These are phyloP conservation scores for Phanerochaete sordida DNA, from an alignment of 768 basidiomycete species.

Conservation along the genomic window DNA sequence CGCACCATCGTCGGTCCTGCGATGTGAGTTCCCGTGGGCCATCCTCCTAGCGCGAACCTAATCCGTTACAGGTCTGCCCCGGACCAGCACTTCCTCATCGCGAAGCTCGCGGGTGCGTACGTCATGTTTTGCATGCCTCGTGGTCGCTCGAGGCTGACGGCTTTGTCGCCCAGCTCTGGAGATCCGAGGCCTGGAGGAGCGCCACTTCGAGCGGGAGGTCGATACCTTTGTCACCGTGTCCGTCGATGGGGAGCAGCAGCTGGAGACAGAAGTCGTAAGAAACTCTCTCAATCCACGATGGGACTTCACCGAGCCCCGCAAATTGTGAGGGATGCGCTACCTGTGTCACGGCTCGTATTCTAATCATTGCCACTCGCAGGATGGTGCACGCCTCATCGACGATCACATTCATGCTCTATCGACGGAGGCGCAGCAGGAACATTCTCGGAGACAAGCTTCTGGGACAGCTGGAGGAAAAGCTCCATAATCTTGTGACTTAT, in stretches of 20 bases:
- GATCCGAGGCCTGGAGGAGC: background rate
- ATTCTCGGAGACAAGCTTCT: conserved; percentile 6
- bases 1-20: no score
- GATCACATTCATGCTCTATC: conserved; percentile 3
- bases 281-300: conserved; percentile 4
- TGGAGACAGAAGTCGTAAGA: background rate
- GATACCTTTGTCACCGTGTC: conserved; percentile 8
- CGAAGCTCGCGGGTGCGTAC: no score
- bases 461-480: conserved; percentile 1
- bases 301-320: background rate
- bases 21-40: no score
- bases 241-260: conserved; percentile 13
- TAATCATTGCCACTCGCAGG: background rate
- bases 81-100: no score
- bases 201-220: background rate
- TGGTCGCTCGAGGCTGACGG: no score
- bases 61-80: no score
- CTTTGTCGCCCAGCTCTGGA: no score
- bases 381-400: conserved; percentile 8
- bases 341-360: background rate
- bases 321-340: background rate
- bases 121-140: no score
- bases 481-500: background rate
- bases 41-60: no score
- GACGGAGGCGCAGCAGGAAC: background rate